These are phyloP conservation scores for Suillus americanus DNA, from an alignment of 768 basidiomycete genomes.

Conservation along the genomic window DNA sequence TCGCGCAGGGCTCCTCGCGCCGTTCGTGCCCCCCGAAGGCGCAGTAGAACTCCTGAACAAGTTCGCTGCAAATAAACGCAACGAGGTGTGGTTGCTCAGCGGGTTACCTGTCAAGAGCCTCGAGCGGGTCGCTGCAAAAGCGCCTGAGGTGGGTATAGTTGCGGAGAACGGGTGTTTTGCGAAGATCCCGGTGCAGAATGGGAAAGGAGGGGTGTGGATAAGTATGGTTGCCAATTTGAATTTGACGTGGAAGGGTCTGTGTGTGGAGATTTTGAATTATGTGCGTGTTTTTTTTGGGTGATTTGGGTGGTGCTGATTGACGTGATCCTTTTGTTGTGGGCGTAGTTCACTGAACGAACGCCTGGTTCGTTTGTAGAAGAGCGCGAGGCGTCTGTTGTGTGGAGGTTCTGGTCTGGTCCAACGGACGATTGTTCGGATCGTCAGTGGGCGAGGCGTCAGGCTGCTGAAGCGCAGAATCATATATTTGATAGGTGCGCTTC, in stretches of 20 bases:
- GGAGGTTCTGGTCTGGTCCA: slow-evolving; percentile 76
- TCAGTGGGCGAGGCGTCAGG: slow-evolving; percentile 83
- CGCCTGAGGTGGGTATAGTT: slow-evolving; percentile 76
- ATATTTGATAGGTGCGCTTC: slow-evolving; percentile 70
- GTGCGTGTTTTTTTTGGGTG: slow-evolving; percentile 43
- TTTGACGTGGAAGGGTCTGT: slow-evolving; percentile 77
- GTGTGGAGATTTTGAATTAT: slow-evolving; percentile 81
- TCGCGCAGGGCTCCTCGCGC: slow-evolving; percentile 40
- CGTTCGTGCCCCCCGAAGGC: slow-evolving; percentile 40
- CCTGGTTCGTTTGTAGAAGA: slow-evolving; percentile 85
- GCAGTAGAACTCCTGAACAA: slow-evolving; percentile 50
- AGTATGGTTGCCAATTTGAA: slow-evolving; percentile 80
- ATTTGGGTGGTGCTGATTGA: neutral
- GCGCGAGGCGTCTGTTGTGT: slow-evolving; percentile 77
- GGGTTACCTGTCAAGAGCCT: slow-evolving; percentile 66
- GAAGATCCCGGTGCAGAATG: slow-evolving; percentile 40
- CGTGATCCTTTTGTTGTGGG: neutral
- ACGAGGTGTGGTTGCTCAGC: slow-evolving; percentile 83
- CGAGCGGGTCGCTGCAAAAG: slow-evolving; percentile 57
- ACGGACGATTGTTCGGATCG: slow-evolving; percentile 53
- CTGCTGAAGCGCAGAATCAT: slow-evolving; percentile 90
- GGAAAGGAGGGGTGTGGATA: slow-evolving; percentile 53
- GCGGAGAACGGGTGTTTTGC: slow-evolving; percentile 91
- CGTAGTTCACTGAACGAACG: slow-evolving; percentile 84
- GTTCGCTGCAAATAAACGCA: slow-evolving; percentile 62